These are phyloP conservation scores for Stephanocyclus meneghinianus DNA, from an alignment of 352 stramenopile species.

Conservation along the genomic window DNA sequence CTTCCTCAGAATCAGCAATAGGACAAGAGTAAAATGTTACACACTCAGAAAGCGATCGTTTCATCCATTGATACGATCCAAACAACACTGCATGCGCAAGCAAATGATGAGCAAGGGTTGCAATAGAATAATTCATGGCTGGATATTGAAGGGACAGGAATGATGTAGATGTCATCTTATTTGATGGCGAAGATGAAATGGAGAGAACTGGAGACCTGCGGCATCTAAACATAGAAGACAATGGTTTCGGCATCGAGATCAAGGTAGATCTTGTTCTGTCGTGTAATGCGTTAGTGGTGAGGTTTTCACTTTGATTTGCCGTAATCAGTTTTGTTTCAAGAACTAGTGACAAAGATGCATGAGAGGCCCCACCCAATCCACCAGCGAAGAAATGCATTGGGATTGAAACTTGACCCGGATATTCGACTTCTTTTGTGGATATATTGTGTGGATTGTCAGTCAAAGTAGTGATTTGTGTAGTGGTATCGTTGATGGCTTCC, in stretches of 20 bases:
- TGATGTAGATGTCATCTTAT: conserved; percentile 1
- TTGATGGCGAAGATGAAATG: not conserved
- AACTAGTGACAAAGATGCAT: conserved; percentile 41
- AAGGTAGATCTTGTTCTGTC: conserved; percentile 5
- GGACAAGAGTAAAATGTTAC: not conserved
- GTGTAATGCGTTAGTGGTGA: not conserved
- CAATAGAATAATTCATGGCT: conserved; percentile 23
- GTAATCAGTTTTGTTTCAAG: conserved; percentile 26
- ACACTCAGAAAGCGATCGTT: conserved; percentile 28
- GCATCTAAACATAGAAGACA: not conserved
- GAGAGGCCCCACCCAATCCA: conserved; percentile 34
- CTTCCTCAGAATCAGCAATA: not conserved
- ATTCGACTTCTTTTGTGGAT: not conserved
- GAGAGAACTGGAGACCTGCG: not conserved
- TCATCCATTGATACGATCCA: conserved; percentile 55
- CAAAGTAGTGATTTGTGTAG: too few relatives aligned
- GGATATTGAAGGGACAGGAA: conserved; percentile 24
- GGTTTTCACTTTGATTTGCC: not conserved
- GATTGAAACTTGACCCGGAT: conserved; percentile 29
- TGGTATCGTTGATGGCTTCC: too few relatives aligned
- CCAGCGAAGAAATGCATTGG: conserved; percentile 49
- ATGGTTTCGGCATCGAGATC: not conserved
- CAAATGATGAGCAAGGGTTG: conserved; percentile 46
- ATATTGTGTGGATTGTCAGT: not conserved
- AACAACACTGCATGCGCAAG: conserved; percentile 53